Evolutionary conservation across 495 filamentous ascomycete genomes (phyloP).

Genomic region (Xylaria scruposa): DNA sequence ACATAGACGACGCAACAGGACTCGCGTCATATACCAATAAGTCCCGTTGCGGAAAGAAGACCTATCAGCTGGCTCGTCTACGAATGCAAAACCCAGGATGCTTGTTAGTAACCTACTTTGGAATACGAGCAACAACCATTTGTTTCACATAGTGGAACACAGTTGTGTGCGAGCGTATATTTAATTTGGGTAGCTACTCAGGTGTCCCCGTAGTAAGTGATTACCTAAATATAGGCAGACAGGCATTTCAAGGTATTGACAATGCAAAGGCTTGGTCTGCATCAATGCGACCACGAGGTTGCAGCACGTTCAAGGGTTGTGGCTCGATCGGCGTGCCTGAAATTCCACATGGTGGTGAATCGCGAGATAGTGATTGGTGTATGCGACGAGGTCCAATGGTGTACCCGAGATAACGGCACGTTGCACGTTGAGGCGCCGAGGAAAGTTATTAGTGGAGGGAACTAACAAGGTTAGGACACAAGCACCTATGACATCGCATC

Average conservation of each 20-base stretch:
- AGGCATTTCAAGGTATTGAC: conserved; percentile 5
- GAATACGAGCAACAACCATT: neutral
- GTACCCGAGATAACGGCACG: conserved; percentile 24
- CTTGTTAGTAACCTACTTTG: neutral
- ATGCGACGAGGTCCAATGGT: conserved; percentile 17
- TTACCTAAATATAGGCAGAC: neutral
- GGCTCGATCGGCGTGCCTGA: conserved; percentile 13
- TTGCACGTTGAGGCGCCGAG: conserved; percentile 27
- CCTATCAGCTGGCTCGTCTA: neutral
- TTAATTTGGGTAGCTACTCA: neutral
- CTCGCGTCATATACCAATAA: neutral
- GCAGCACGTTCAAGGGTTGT: conserved; percentile 19
- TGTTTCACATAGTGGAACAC: neutral
- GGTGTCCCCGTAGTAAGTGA: neutral
- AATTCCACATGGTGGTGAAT: conserved; percentile 10
- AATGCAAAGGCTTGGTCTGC: conserved; percentile 3
- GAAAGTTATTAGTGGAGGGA: conserved; percentile 25
- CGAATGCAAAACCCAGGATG: neutral
- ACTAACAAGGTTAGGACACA: conserved; percentile 16
- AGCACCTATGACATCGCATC: conserved; percentile 22
- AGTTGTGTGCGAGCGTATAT: neutral
- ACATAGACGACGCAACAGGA: neutral
- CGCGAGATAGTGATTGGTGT: conserved; percentile 12
- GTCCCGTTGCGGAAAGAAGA: neutral
- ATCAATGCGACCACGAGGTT: neutral